Percentiles rank a stretch among this genome's conserved stretches.
Evolutionary conservation across 2,329 filamentous ascomycete species (phyloP).

Genomic region (Colletotrichum lini): DNA sequence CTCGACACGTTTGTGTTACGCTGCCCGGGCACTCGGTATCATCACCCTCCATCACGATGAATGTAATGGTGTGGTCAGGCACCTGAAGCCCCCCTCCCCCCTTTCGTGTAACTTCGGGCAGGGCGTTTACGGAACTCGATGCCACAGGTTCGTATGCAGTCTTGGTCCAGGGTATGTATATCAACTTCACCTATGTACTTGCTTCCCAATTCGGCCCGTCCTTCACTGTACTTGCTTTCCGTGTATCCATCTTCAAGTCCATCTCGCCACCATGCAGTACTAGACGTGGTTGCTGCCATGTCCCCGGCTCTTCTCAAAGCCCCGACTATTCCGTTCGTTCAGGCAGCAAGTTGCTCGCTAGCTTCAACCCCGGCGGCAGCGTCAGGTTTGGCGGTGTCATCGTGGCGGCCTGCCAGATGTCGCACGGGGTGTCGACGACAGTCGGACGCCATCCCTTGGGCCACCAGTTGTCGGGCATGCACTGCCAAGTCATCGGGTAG

Average conservation of each 20-base stretch:
- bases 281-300: background rate
- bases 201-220: background rate
- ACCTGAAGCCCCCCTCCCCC: background rate
- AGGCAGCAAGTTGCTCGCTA: background rate
- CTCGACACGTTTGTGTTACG: background rate
- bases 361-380: background rate
- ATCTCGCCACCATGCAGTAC: slow-evolving; percentile 7
- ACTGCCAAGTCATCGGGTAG: slow-evolving; percentile 20
- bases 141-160: background rate
- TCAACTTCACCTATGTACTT: too few species aligned
- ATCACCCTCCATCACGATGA: background rate
- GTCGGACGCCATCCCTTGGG: slow-evolving; percentile 20
- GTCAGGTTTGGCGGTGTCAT: background rate
- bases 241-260: background rate
- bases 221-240: background rate
- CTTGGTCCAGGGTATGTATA: background rate
- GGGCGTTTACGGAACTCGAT: background rate
- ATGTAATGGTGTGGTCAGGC: background rate
- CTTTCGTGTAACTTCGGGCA: background rate
- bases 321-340: background rate
- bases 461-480: slow-evolving; percentile 30
- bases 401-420: slow-evolving; percentile 22
- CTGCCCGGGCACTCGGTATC: background rate
- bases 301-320: background rate
- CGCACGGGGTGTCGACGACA: slow-evolving; percentile 17